Percentiles rank a stretch among this genome's conserved stretches.
Evolutionary conservation across 2,329 filamentous ascomycete genomes (phyloP).

Genomic region (Neonectria neomacrospora): DNA sequence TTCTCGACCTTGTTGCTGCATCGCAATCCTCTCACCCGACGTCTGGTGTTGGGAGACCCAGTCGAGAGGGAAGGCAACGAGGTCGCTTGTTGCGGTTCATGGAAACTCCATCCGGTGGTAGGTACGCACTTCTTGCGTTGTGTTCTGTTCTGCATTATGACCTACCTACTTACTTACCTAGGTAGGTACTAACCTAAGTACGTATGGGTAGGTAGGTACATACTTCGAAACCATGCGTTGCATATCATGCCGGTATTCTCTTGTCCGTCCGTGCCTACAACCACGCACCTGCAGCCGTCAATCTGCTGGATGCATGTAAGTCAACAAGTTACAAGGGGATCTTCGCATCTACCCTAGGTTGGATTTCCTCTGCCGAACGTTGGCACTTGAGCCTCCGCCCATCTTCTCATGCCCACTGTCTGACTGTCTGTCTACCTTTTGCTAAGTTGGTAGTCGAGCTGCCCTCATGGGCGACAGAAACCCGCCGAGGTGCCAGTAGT

Average conservation of each 20-base stretch:
- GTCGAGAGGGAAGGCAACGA: slow-evolving; percentile 2
- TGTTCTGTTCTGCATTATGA: too few species aligned
- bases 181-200: too few species aligned
- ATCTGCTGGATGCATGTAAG: slow-evolving; percentile 27
- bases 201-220: too few species aligned
- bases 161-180: too few species aligned
- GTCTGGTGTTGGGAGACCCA: not conserved
- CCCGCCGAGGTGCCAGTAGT: not conserved
- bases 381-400: slow-evolving; percentile 19
- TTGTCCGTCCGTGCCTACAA: slow-evolving; percentile 16
- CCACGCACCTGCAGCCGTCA: slow-evolving; percentile 20
- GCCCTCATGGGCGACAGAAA: too few species aligned
- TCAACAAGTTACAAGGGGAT: slow-evolving; percentile 9
- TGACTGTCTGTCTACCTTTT: not conserved
- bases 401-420: not conserved
- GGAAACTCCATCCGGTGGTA: slow-evolving; percentile 4
- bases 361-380: slow-evolving; percentile 2
- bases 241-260: slow-evolving; percentile 13
- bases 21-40: slow-evolving; percentile 3
- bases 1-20: slow-evolving; percentile 9
- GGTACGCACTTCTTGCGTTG: too few species aligned
- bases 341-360: slow-evolving; percentile 12
- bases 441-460: not conserved
- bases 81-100: slow-evolving; percentile 22
- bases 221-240: not conserved